Evolutionary conservation across 345 rosid species (phyloP).

Genomic region (Pistacia atlantica): DNA sequence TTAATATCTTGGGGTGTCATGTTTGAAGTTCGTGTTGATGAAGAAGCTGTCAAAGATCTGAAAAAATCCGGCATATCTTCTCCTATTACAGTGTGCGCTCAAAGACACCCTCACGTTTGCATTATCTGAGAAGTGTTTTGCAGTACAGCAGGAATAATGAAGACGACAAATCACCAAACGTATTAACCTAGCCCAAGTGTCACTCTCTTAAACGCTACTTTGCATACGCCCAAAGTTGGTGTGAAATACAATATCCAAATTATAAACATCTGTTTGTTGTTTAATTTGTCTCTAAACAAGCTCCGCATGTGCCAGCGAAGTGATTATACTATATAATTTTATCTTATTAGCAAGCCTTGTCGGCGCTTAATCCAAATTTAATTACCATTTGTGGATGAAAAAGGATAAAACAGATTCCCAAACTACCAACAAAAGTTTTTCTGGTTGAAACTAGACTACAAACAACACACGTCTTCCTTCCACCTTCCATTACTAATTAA

Average conservation of each 20-base stretch:
- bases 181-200: constrained; percentile 1
- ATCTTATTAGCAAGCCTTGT: constrained; percentile 2
- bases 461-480: constrained; percentile 32
- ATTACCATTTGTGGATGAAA: constrained; percentile 5
- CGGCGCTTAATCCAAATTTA: constrained; percentile 9
- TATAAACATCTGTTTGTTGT: not conserved
- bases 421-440: constrained; percentile 12
- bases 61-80: constrained; percentile 2
- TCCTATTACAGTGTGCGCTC: not conserved
- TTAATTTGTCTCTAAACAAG: constrained; percentile 8
- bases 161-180: not conserved
- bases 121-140: constrained; percentile 15
- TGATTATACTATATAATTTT: not conserved
- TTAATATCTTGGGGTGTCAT: constrained; percentile 2
- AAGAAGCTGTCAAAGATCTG: constrained; percentile 12
- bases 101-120: constrained; percentile 33
- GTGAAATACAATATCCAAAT: constrained; percentile 12
- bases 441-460: constrained; percentile 26
- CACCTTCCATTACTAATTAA: constrained; percentile 23
- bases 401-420: constrained; percentile 21
- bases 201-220: not conserved
- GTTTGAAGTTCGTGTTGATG: not conserved
- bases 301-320: constrained; percentile 22
- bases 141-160: not conserved
- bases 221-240: constrained; percentile 24